These are phyloP conservation scores for Metschnikowia anglica DNA, from an alignment of 805 yeast species.

Conservation along the genomic window DNA sequence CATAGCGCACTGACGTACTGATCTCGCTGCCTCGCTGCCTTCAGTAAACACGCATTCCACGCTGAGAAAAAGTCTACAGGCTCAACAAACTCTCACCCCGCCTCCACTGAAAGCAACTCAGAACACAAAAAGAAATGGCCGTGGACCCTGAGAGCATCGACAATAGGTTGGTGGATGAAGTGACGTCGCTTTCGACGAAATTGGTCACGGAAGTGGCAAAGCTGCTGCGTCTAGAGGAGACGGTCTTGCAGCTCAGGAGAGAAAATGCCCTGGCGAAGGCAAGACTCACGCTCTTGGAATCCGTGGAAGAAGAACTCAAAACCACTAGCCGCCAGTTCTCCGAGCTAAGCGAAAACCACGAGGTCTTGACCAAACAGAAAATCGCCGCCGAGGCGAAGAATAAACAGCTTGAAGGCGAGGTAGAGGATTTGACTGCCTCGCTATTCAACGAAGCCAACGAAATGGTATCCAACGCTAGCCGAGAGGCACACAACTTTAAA, in stretches of 20 bases:
- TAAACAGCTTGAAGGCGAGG: conserved; percentile 62
- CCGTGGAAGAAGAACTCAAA: conserved; percentile 30
- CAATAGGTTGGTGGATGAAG: conserved; percentile 51
- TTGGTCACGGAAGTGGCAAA: conserved; percentile 59
- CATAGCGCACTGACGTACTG: no score
- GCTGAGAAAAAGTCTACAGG: no score
- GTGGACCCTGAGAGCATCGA: conserved; percentile 27
- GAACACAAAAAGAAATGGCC: conserved; percentile 8
- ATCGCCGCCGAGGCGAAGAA: conserved; percentile 58
- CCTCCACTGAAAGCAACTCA: no score
- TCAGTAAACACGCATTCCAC: no score
- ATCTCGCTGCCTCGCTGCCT: no score
- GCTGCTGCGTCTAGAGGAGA: conserved; percentile 55
- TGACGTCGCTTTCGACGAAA: conserved; percentile 56
- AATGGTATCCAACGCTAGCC: conserved; percentile 78
- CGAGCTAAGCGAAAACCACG: conserved; percentile 27
- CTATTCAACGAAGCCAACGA: conserved; percentile 80
- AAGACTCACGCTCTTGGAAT: conserved; percentile 22
- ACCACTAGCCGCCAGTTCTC: conserved; percentile 29
- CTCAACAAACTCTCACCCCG: no score
- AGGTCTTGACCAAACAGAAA: conserved; percentile 32
- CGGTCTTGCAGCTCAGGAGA: conserved; percentile 38
- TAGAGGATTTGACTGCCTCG: conserved; percentile 75
- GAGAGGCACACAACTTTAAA: conserved; percentile 59
- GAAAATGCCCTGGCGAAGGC: conserved; percentile 29